These are phyloP conservation scores for Sphaerobolus stellatus DNA, from an alignment of 1,284 basidiomycete genomes.

Conservation along the genomic window DNA sequence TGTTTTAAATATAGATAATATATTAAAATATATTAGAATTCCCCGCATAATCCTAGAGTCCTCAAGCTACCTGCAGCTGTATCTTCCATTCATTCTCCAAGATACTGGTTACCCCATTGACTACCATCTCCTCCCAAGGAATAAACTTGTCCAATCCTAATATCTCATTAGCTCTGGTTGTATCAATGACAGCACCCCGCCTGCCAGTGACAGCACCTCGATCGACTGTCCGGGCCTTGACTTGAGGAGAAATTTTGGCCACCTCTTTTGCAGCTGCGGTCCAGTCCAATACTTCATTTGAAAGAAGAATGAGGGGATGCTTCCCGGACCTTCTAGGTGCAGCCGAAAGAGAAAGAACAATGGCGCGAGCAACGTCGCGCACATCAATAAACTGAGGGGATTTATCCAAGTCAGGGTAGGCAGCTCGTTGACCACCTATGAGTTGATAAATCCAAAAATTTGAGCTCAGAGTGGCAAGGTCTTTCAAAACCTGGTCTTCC, in stretches of 20 bases:
- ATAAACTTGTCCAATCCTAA: not conserved
- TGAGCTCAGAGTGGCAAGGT: not conserved
- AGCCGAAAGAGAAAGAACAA: slow-evolving; percentile 2
- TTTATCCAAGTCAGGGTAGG: not conserved
- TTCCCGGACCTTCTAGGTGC: not conserved
- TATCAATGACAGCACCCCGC: not conserved
- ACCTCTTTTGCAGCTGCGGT: not conserved
- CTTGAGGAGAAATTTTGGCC: not conserved
- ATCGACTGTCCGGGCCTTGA: not conserved
- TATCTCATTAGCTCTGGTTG: not conserved
- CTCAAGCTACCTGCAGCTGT: no score
- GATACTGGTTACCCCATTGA: not conserved
- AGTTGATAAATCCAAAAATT: slow-evolving; percentile 1
- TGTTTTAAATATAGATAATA: no score
- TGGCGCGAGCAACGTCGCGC: slow-evolving; percentile 6
- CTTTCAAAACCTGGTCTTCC: not conserved
- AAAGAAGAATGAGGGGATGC: not conserved
- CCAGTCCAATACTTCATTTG: slow-evolving; percentile 2
- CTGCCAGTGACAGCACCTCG: not conserved
- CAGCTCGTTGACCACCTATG: not conserved
- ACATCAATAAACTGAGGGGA: slow-evolving; percentile 4
- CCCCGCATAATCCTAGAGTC: no score
- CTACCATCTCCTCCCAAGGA: not conserved
- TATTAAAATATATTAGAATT: no score
- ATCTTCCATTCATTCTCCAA: not conserved